phyloP scores from a whole-genome alignment of 2,329 filamentous ascomycete species.

The Colletotrichum navitas region DNA sequence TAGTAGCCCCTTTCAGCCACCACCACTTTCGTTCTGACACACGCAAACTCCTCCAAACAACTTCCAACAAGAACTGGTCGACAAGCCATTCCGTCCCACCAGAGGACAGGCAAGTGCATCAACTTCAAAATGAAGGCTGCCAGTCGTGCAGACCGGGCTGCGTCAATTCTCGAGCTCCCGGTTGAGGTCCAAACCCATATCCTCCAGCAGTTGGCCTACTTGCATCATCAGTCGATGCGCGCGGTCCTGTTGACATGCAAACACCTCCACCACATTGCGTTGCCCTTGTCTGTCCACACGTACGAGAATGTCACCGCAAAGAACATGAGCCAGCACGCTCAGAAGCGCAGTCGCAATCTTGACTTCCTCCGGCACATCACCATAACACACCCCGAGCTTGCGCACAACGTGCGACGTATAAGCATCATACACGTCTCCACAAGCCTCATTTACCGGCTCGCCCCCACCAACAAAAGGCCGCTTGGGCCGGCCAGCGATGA shows the following conservation, averaged over 20 bases:
- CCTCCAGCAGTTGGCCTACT: slow-evolving; percentile 2
- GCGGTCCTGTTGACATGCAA: slow-evolving; percentile 16
- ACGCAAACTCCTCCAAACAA: slow-evolving; percentile 13
- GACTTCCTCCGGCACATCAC: slow-evolving; percentile 16
- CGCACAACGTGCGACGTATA: slow-evolving; percentile 1
- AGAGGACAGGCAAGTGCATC: neutral
- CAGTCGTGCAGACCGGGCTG: neutral
- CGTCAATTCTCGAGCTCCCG: neutral
- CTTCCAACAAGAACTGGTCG: neutral
- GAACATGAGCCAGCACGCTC: slow-evolving; percentile 11
- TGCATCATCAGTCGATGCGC: slow-evolving; percentile 1
- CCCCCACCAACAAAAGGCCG: slow-evolving; percentile 16
- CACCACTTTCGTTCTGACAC: neutral
- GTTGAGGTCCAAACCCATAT: slow-evolving; percentile 5
- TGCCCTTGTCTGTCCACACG: slow-evolving; percentile 10
- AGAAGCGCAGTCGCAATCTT: slow-evolving; percentile 20
- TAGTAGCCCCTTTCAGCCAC: slow-evolving; percentile 7
- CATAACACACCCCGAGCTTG: slow-evolving; percentile 11
- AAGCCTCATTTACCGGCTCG: slow-evolving; percentile 13
- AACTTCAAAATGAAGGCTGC: neutral
- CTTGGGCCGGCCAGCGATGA: slow-evolving; percentile 10
- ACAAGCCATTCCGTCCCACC: neutral
- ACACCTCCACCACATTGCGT: neutral
- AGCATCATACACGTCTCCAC: slow-evolving; percentile 19
- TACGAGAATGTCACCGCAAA: slow-evolving; percentile 6